Evolutionary conservation across 208 protist species (phyloP).

Genomic region (Trypanosoma scelopori): DNA sequence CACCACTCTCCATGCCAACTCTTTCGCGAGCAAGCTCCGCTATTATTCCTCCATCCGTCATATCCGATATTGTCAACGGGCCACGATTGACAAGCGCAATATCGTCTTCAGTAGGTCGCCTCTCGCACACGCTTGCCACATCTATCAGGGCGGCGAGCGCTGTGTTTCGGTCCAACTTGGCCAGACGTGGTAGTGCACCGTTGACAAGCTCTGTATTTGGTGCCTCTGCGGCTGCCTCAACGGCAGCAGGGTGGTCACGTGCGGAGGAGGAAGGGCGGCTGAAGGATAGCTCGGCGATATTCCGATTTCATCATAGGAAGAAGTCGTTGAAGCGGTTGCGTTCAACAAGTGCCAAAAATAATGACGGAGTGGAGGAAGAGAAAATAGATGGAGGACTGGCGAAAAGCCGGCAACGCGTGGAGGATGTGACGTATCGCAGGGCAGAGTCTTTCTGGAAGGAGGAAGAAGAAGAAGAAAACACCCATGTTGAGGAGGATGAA

Average conservation of each 20-base stretch:
- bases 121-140: slow-evolving; percentile 69
- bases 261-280: slow-evolving; percentile 47
- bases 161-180: slow-evolving; percentile 59
- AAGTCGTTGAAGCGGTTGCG: slow-evolving; percentile 5
- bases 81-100: slow-evolving; percentile 9
- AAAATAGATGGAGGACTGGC: slow-evolving; percentile 4
- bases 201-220: slow-evolving; percentile 83
- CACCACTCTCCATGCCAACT: slow-evolving; percentile 65
- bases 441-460: slow-evolving; percentile 25
- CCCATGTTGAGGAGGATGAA: slow-evolving; percentile 19
- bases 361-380: neutral
- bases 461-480: neutral
- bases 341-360: neutral
- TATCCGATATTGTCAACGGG: slow-evolving; percentile 50
- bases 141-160: slow-evolving; percentile 74
- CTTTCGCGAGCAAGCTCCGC: slow-evolving; percentile 82
- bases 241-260: slow-evolving; percentile 59
- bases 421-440: slow-evolving; percentile 19
- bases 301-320: slow-evolving; percentile 59
- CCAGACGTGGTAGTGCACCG: slow-evolving; percentile 58
- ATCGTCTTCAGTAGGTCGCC: slow-evolving; percentile 25
- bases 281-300: slow-evolving; percentile 80
- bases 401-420: slow-evolving; percentile 20
- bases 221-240: slow-evolving; percentile 75
- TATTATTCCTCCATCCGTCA: slow-evolving; percentile 71